Base-by-base conservation (phyloP, 2,329 filamentous ascomycete genomes). In the Pseudofabraea citricarpa region DNA sequence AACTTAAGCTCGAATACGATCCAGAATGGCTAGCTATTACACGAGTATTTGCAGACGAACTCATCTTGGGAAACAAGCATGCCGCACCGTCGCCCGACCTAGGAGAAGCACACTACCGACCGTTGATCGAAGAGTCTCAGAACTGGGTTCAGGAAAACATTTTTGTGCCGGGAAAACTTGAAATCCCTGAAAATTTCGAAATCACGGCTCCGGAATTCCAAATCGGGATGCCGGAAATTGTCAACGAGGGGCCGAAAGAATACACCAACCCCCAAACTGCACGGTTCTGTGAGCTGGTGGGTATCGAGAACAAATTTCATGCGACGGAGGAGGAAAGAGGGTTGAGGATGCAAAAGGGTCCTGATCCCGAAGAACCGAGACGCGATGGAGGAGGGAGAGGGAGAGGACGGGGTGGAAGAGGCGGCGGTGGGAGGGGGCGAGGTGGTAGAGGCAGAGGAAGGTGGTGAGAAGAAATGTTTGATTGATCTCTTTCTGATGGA, bases 11-110 rank as follows among this genome's bases (percentile, higher is more conserved):
- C 32, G 54, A 60, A 40, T 97, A 98, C 61, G 93, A 98, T 63
- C 80, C 83, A 9, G 93, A 98, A 67, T 98, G 91, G 91, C 81
- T 98, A 6, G 86, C 93, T 32, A 96, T 98, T 51, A 90, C 84
- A 10, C 85, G 91, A 32, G 84, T 82, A 6, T 94, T 97, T 58
- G 79, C 86, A 31, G 56, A 71, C 3, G 73, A 79, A 31, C 71
- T 93, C 2, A 64, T 69, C 2, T 68, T 91, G 27, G 86, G 87
- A 45, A 72, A 84, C 50, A 71, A 71, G 5, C 60, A 66, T 6
- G 73, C 75, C 1, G 63, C 65, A 29, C 64, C 76, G 0, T 73
- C 84, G 0, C 62, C 68, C 2, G 74, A 94, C 57, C 69, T 78
- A 20, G 86, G 87, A 16, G 81, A 94, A 61, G 75, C 71, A 2